Conservation (phyloP, 2,329 filamentous ascomycete genomes). For the Colletotrichum orbiculare region DNA sequence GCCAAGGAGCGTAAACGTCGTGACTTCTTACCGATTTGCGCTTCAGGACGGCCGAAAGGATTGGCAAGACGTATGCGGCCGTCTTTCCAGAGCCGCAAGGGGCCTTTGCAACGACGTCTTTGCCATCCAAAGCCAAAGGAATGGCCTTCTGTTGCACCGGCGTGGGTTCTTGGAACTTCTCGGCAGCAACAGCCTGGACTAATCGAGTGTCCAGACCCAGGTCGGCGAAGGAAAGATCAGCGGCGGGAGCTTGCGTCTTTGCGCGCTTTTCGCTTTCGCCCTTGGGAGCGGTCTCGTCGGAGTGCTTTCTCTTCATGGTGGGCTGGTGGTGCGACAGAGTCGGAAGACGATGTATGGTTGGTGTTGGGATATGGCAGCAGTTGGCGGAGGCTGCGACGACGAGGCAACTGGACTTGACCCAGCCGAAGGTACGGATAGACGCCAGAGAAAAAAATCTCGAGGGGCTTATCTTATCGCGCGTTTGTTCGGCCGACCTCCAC, state of each 20-base stretch:
- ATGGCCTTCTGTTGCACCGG: conserved; percentile 89
- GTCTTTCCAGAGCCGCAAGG: conserved; percentile 98
- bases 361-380: background rate
- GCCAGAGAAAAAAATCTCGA: no score
- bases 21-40: conserved; percentile 69
- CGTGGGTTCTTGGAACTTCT: conserved; percentile 89
- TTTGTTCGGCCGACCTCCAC: no score
- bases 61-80: conserved; percentile 90
- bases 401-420: no score
- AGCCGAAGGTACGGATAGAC: no score
- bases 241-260: conserved; percentile 42
- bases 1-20: background rate
- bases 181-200: conserved; percentile 84
- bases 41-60: conserved; percentile 86
- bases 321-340: background rate
- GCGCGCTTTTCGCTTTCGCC: conserved; percentile 45
- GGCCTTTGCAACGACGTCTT: conserved; percentile 90
- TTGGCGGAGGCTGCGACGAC: no score
- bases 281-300: conserved; percentile 63
- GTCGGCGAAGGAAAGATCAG: conserved; percentile 73
- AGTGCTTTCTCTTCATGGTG: conserved; percentile 71
- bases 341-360: background rate
- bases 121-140: conserved; percentile 85
- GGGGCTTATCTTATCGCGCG: no score
- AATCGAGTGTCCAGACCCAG: conserved; percentile 87